Base-by-base conservation (phyloP, 257 asterid species). In the Solanum corneliomulleri region DNA sequence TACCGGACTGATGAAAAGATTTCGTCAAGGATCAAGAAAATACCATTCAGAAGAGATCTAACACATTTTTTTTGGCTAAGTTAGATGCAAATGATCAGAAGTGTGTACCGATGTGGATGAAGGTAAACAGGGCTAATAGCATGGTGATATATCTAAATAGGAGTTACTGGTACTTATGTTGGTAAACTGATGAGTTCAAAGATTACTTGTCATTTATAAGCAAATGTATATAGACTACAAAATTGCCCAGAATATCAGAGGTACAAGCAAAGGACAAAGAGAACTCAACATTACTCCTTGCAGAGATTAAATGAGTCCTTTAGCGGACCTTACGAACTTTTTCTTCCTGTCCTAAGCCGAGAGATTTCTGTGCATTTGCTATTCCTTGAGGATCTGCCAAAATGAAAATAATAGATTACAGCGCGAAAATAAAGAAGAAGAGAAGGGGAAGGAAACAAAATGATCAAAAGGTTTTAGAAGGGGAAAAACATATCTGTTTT, bases 281-380 rank as follows among this genome's bases (percentile, higher is more conserved):
- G 29, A 84, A 84, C 11, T 84, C n/a, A 66, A 84, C 15, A 60
- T 15, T 15, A 2, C 4, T 85, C 33, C 60, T 39, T 66, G 23
- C 60, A 68, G 80, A 42, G 44, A 25, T 23, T 64, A 25, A 77
- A 86, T 23, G 70, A 64, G 44, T 88, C 56, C 23, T 33, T 90
- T 60, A 93, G 47, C 98, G 94, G 60, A 97, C 99, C 78, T 93
- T 95, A 11, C 98, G 96, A 13, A 86, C 94, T 91, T 89, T 94
- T 83, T 93, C 94, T 91, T 97, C 99, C 89, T 95, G 98, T 49
- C 99, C 99, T 84, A 97, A 52, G 60, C 99, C 98, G 47, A 97
- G 96, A 21, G 99, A 97, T 88, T 94, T 97, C 88, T 97, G 99
- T 77, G 98, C 98, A 93, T 90, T 90, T 64, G 96, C 95, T 89